phyloP scores from a whole-genome alignment of 1,284 basidiomycete species.

The Moniliophthora roreri region DNA sequence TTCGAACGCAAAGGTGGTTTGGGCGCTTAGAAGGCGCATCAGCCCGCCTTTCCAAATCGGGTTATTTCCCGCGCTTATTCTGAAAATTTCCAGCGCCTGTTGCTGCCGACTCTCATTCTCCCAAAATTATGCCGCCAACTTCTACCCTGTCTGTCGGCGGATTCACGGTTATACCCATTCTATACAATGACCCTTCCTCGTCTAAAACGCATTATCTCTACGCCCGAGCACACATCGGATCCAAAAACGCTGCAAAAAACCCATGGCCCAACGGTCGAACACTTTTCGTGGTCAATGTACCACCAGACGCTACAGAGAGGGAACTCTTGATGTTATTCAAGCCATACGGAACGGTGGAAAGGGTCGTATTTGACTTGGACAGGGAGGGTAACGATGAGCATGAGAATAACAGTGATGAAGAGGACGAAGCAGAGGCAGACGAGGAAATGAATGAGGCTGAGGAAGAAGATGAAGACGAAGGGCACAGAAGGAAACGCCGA shows the following conservation, averaged over 20 bases:
- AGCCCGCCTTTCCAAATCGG: too few species aligned
- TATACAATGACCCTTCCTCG: conserved; percentile 46
- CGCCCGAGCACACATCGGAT: conserved; percentile 51
- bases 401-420: conserved; percentile 26
- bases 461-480: conserved; percentile 26
- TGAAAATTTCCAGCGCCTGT: too few species aligned
- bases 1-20: too few species aligned
- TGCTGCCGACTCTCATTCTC: too few species aligned
- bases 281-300: conserved; percentile 84
- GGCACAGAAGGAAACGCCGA: conserved; percentile 47
- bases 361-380: conserved; percentile 61
- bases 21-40: too few species aligned
- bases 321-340: conserved; percentile 77
- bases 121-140: conserved; percentile 23
- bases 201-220: conserved; percentile 60
- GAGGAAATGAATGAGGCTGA: conserved; percentile 34
- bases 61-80: too few species aligned
- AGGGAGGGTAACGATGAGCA: conserved; percentile 29
- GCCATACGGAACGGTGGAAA: conserved; percentile 73
- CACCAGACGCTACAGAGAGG: conserved; percentile 80
- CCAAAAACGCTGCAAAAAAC: conserved; percentile 37
- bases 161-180: conserved; percentile 59
- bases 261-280: conserved; percentile 69
- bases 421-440: conserved; percentile 36
- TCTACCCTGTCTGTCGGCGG: conserved; percentile 43